Base-by-base conservation (phyloP, 805 yeast genomes). In the Starmerella gropengiesseri region DNA sequence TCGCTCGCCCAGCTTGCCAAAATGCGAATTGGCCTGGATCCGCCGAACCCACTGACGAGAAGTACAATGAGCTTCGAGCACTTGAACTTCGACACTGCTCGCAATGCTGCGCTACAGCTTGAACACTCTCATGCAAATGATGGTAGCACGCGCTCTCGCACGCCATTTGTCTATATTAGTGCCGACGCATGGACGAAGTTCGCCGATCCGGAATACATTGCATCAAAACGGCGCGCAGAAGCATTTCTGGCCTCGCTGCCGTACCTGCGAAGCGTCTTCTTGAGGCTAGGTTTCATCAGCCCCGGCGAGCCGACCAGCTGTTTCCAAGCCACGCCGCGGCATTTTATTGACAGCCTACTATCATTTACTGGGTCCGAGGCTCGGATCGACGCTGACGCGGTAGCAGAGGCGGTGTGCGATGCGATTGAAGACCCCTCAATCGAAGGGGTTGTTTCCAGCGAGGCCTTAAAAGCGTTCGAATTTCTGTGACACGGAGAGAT, bases 191-290 rank as follows among this genome's bases (percentile, higher is more conserved):
- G 78, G 41, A 72, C 75, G 40, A 21, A 18, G 23, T 61, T 78
- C 18, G 62, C 81, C 5, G 89, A 91, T 1, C 54, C 63, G 0
- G 86, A 79, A 1, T 86, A 86, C 59, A 74, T 86, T 27, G 66
- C 69, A 8, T 75, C 91, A 18, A 86, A 86, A 54, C 65, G 95
- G 51, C 75, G 69, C 46, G 89, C 95, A 0, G 96, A 86, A 57
- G 59, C 60, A 19, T 47, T 37, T 7, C 44, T 55, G 12, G 78
- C 59, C 75, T 17, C 40, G 59, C 43, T 58, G 66, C 21, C 63
- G 72, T 56, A 60, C 1, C 63, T 82, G 19, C 69, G 89, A 44
- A 65, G 80, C 0, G 74, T 86, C 2, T 58, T 81, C 13, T 48
- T 82, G 61, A 69, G 95, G 47, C 95, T 95, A 0, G 93, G 93